Evolutionary conservation across 306 rosid species (phyloP), one percentile per base, ranked within the genome.

Genomic region (Clitoria ternatea): DNA sequence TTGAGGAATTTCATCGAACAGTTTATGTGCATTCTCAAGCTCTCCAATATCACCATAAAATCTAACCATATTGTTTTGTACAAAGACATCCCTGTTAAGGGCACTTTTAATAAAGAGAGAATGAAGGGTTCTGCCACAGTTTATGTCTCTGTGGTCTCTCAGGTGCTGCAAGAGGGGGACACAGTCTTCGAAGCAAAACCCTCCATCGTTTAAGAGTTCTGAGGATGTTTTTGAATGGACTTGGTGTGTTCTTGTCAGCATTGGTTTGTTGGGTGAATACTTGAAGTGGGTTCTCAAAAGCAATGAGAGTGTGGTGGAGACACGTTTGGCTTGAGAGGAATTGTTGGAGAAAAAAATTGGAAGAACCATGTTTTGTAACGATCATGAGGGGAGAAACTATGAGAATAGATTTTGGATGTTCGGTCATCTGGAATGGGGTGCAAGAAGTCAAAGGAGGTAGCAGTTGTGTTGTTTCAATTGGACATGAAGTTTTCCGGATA

Each of bases 1-100:
- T 26, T 70, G 72, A 59, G 83, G 83, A 74, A 82, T 69, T 74
- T 78, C 86, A 37, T 78, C 86, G 15, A 82, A 78, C 83, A 82
- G 0, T 0, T 47, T 65, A 36, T 36, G 81, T n/a, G 86, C 86
- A 62, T 64, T 56, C 4, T 19, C 27, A 5, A 78, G 44, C 17
- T 78, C 57, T 5, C 83, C 69, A 13, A 32, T 7, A 3, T 66
- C 65, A 0, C 70, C 80, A 15, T 82, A 78, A 18, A 70, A 82
- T 57, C 57, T 69, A 0, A 78, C 27, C 75, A 82, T 74, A 54
- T 78, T 82, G 75, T 78, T 82, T 44, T 78, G 83, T 15, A 82
- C 69, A 45, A 82, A 78, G 24, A 69, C 83, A 26, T 78, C 78
- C 15, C 50, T 69, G 40, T 17, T 62, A 2, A 82, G 69, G 67